Conservation (phyloP, 208 protist genomes). For the Leishmania martiniquensis region DNA sequence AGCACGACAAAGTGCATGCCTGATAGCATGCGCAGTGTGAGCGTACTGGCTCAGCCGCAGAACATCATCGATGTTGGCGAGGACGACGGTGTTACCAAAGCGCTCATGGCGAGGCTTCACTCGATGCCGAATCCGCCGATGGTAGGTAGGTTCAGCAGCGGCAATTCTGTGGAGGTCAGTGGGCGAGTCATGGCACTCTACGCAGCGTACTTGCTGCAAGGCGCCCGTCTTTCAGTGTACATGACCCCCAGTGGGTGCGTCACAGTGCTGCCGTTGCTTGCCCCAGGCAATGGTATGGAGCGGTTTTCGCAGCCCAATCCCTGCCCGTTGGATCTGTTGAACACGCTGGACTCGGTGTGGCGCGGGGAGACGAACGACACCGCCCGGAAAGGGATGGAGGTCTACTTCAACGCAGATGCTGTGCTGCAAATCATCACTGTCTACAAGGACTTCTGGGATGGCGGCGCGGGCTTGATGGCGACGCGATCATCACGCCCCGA, state of each 20-base stretch:
- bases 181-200: conserved; percentile 75
- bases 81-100: conserved; percentile 75
- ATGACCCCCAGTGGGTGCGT: conserved; percentile 38
- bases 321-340: conserved; percentile 70
- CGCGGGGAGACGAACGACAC: conserved; percentile 39
- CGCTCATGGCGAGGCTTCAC: conserved; percentile 36
- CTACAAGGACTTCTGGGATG: conserved; percentile 58
- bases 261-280: conserved; percentile 67
- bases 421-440: conserved; percentile 76
- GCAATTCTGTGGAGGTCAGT: conserved; percentile 36
- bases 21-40: conserved; percentile 41
- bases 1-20: conserved; percentile 23
- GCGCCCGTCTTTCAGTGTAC: conserved; percentile 74
- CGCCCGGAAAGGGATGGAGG: conserved; percentile 23
- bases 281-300: conserved; percentile 52
- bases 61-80: conserved; percentile 57
- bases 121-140: conserved; percentile 29
- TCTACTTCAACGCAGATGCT: conserved; percentile 65
- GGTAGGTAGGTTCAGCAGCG: conserved; percentile 42
- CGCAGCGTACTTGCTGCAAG: conserved; percentile 76
- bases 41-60: conserved; percentile 47
- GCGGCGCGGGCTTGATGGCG: background rate
- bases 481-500: conserved; percentile 11
- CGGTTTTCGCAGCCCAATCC: conserved; percentile 54
- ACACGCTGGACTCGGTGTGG: conserved; percentile 82